phyloP scores from a whole-genome alignment of 1,284 basidiomycete species.

The Ustilago bromivora region DNA sequence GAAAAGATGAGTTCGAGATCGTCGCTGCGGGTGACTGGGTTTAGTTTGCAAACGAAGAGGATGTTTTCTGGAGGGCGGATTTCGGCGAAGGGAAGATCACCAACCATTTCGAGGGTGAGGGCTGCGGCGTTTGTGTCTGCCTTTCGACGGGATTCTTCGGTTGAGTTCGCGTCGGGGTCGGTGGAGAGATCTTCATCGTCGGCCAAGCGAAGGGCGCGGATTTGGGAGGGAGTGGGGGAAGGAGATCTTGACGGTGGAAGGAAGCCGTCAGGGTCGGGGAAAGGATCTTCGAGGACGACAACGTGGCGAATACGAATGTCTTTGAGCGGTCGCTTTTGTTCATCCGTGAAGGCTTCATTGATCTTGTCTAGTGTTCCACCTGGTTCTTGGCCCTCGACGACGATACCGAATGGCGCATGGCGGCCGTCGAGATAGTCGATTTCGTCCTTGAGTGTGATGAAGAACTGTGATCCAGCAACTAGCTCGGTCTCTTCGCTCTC shows the following conservation, averaged over 20 bases:
- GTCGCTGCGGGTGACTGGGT: conserved; percentile 92
- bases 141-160: conserved; percentile 81
- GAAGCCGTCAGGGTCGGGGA: conserved; percentile 79
- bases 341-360: conserved; percentile 89
- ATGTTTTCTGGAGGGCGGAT: conserved; percentile 98
- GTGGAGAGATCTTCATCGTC: conserved; percentile 72
- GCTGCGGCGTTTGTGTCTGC: conserved; percentile 91
- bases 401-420: conserved; percentile 93
- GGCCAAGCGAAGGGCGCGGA: conserved; percentile 76
- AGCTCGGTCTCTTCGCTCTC: conserved; percentile 76
- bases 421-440: conserved; percentile 96
- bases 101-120: conserved; percentile 98
- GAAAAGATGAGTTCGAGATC: conserved; percentile 98
- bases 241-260: conserved; percentile 81
- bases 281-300: conserved; percentile 96
- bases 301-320: conserved; percentile 86
- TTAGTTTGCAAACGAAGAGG: conserved; percentile 97
- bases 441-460: conserved; percentile 88
- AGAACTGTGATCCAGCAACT: conserved; percentile 95
- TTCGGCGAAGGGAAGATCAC: conserved; percentile 96
- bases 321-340: conserved; percentile 88
- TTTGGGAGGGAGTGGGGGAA: conserved; percentile 70
- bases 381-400: conserved; percentile 88
- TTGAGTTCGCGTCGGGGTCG: conserved; percentile 81
- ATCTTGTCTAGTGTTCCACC: conserved; percentile 83